Conservation (phyloP, 192 early-diverging fungal genomes). For the Lobosporangium transversale region DNA sequence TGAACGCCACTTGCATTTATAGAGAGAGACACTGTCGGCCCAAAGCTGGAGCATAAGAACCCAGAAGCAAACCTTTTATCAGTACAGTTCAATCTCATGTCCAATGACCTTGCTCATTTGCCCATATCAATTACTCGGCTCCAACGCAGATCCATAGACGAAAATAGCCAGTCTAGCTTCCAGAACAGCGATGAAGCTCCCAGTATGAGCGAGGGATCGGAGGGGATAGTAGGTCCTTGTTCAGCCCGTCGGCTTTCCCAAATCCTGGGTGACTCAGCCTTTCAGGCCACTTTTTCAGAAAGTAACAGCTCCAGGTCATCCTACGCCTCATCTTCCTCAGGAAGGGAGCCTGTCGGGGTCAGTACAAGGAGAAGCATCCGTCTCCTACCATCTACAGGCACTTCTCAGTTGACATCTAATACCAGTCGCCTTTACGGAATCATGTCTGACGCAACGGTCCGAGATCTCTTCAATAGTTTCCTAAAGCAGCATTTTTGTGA, state of each 20-base stretch:
- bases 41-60: slow-evolving; percentile 14
- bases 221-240: no score
- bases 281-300: slow-evolving; percentile 33
- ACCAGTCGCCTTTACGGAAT: slow-evolving; percentile 68
- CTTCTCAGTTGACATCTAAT: slow-evolving; percentile 55
- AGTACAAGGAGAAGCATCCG: slow-evolving; percentile 1
- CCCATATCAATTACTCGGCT: slow-evolving; percentile 28
- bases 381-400: background rate
- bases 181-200: slow-evolving; percentile 10
- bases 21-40: slow-evolving; percentile 18
- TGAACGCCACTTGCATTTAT: slow-evolving; percentile 13
- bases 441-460: slow-evolving; percentile 61
- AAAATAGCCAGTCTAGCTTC: slow-evolving; percentile 8
- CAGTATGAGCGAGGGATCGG: background rate
- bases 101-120: slow-evolving; percentile 18
- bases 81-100: slow-evolving; percentile 31
- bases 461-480: slow-evolving; percentile 71
- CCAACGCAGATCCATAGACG: slow-evolving; percentile 16
- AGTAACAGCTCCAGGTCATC: slow-evolving; percentile 7
- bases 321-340: slow-evolving; percentile 28
- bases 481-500: slow-evolving; percentile 73
- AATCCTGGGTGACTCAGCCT: slow-evolving; percentile 42
- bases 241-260: slow-evolving; percentile 29
- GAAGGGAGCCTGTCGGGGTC: slow-evolving; percentile 18
- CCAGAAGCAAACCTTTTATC: slow-evolving; percentile 22